These are phyloP conservation scores for Pythium phragmitis DNA, from an alignment of 352 stramenopile genomes.

Conservation along the genomic window DNA sequence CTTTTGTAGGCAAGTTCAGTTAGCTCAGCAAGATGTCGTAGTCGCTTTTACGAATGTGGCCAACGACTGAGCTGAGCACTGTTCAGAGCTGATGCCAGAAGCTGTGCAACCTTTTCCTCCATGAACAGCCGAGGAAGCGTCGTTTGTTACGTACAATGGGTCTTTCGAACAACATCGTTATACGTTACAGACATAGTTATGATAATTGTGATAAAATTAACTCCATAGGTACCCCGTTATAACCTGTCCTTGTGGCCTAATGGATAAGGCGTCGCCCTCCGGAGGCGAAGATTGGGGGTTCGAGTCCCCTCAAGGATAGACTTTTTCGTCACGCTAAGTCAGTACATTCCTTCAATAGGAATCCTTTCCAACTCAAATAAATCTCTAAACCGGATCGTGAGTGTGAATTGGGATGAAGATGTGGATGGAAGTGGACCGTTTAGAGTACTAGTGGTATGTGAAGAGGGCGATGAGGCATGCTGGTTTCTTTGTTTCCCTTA, in stretches of 20 bases:
- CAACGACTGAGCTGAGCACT: too few species aligned
- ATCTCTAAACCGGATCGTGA: neutral
- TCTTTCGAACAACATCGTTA: neutral
- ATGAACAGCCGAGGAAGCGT: neutral
- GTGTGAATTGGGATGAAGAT: neutral
- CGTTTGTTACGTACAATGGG: too few species aligned
- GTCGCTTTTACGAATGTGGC: too few species aligned
- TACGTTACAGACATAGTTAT: neutral
- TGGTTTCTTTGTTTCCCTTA: too few species aligned
- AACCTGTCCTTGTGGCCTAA: conserved; percentile 43
- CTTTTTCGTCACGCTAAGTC: conserved; percentile 26
- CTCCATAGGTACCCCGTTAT: neutral
- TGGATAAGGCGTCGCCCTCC: conserved; percentile 76
- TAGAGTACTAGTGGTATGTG: too few species aligned
- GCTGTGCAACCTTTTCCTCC: neutral
- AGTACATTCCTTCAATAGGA: conserved; percentile 1
- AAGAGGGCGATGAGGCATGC: too few species aligned
- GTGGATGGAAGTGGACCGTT: too few species aligned
- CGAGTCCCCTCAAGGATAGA: conserved; percentile 65
- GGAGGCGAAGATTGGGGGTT: conserved; percentile 71
- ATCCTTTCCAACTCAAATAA: neutral
- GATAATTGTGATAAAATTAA: neutral
- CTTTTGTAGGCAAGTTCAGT: too few species aligned
- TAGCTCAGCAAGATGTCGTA: too few species aligned
- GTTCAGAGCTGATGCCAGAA: too few species aligned